phyloP scores from a whole-genome alignment of 208 protist species.

The Trypanosoma cruzi region DNA sequence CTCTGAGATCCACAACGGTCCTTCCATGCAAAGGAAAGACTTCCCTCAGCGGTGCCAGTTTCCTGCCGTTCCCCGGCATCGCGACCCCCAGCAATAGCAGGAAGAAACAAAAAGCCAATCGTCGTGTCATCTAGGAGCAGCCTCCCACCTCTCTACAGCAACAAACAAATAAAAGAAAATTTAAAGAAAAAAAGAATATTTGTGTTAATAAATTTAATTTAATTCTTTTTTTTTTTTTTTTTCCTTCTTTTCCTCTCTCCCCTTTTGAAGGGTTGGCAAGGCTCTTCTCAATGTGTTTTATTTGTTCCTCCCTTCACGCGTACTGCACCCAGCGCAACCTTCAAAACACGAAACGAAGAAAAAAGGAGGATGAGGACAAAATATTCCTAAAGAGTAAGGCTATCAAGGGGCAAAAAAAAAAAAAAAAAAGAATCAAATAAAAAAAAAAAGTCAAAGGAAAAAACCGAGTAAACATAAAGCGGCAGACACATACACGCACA shows the following conservation, averaged over 20 bases:
- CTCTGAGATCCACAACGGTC: conserved; percentile 53
- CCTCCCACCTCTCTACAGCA: too few species aligned
- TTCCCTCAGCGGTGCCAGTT: conserved; percentile 30
- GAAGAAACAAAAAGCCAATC: background rate
- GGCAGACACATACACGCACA: too few species aligned
- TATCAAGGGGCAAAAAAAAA: conserved; percentile 16
- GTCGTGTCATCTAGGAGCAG: too few species aligned
- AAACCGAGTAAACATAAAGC: background rate
- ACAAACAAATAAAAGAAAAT: background rate
- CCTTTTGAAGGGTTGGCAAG: background rate
- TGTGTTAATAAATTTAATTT: background rate
- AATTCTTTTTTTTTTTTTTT: background rate
- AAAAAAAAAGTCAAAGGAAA: conserved; percentile 7
- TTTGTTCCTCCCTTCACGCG: too few species aligned
- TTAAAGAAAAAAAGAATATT: background rate
- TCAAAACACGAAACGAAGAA: background rate
- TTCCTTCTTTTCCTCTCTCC: too few species aligned
- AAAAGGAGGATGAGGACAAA: background rate
- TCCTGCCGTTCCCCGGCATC: conserved; percentile 1
- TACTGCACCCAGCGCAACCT: background rate
- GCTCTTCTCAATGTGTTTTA: background rate
- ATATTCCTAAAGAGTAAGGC: background rate
- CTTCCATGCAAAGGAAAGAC: conserved; percentile 41
- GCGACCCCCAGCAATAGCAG: conserved; percentile 12
- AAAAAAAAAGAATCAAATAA: conserved; percentile 18